Base-by-base conservation (phyloP, 2,329 filamentous ascomycete genomes). In the Botrytis cinerea region DNA sequence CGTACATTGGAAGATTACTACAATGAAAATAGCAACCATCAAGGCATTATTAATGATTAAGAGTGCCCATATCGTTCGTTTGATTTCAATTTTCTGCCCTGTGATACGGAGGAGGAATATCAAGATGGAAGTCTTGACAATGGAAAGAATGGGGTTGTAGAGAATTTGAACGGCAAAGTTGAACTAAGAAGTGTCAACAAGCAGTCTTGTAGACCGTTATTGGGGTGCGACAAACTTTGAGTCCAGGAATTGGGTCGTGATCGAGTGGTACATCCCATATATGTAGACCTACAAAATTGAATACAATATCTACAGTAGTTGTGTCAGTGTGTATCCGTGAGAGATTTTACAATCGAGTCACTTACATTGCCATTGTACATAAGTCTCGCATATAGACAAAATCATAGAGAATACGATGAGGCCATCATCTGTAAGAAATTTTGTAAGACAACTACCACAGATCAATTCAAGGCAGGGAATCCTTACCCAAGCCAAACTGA, bases 211-310 rank as follows among this genome's bases (percentile, higher is more conserved):
- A 62, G 14, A 38, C n/a, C 40, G 46, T 45, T 32, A 2, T 20
- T 28, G 8, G 43, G 16, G 10, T 25, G 35, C 35, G 6, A 62
- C 20, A 9, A 62, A 62, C 60, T n/a, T 45, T 45, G 25, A 63
- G 40, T 45, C 61, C 61, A 20, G 14, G n/a, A 45, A 63, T 5
- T 40, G 8, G n/a, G 40, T 63, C 40, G 28, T 32, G 14, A 32
- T 45, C n/a, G n/a, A 45, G 25, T 63, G 61, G 61, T 12, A 63
- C n/a, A 32, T 63, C 61, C 40, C 61, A 63, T 20, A 63, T 32
- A 63, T 63, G 61, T 63, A 63, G 28, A 9, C 61, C 61, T 32
- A 63, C n/a, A 45, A 12, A 63, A 45, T 63, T 63, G 43, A 20
- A 22, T 10, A 63, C 5, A 45, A 45, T 4, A 20, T 45, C n/a